Base-by-base conservation (phyloP, 345 rosid species). In the Pistacia vera region DNA sequence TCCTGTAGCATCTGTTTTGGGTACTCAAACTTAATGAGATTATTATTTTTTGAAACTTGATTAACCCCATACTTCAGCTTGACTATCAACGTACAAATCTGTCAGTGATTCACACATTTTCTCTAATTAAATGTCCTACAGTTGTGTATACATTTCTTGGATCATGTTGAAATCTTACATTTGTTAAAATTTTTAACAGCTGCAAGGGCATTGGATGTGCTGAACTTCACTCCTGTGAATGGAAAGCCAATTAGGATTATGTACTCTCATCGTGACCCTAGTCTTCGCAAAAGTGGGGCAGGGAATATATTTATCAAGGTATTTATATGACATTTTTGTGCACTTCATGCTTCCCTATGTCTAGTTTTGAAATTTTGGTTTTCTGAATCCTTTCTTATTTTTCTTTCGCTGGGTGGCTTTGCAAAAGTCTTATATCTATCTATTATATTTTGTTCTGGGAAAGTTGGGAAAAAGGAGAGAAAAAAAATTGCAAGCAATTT, bases 221-320 rank as follows among this genome's bases (percentile, higher is more conserved):
- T 95, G 68, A 95, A 95, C 80, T 95, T 86, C 78, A 81, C 93
- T 36, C 90, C 92, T 76, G 79, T 95, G 36, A 88, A 93, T 84
- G 98, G 93, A 30, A 90, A 81, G 68, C 87, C 94, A 48, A 86
- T 95, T 22, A 86, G 99, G 85, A 77, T 95, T 55, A 92, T 92
- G 98, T 90, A 89, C 79, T 95, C 98, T 63, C 95, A 86, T 67
- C 92, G 95, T 36, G 95, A 91, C 73, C 92, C 94, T 10, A 90
- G 88, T 67, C 70, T 87, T 77, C 93, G 92, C 66, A 89, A 84
- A 82, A 93, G 98, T 89, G 99, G 99, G 54, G 73, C 97, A n/a
- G 98, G 99, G 48, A 96, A 96, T 77, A 96, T 96, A 22, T 96
- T 90, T 71, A 93, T 96, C 74, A 92, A 92, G 98, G 98, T 91